A percentile compares a stretch with the other conserved stretches of the same genome.
phyloP scores from a whole-genome alignment of 768 basidiomycete genomes.

The Leccinum broughii region DNA sequence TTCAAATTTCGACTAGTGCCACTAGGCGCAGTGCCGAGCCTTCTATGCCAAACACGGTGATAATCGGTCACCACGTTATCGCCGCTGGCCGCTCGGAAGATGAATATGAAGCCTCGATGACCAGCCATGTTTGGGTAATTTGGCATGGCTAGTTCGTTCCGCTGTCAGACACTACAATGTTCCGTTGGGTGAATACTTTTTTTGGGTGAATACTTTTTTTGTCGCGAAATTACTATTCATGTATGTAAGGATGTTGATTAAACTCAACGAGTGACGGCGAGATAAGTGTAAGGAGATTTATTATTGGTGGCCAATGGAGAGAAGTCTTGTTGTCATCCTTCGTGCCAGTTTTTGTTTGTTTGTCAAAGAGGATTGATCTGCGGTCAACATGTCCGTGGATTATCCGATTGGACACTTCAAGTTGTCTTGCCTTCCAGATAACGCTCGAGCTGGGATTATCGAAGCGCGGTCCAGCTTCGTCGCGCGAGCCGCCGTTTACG shows the following conservation, averaged over 20 bases:
- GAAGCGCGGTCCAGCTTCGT: not conserved
- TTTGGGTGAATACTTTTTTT: not conserved
- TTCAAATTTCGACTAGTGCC: not conserved
- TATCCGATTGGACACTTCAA: not conserved
- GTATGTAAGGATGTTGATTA: constrained; percentile 1
- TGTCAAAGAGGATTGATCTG: not conserved
- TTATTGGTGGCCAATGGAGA: not conserved
- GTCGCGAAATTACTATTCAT: not conserved
- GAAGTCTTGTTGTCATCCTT: not conserved
- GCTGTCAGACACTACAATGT: constrained; percentile 49
- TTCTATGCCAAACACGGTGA: constrained; percentile 30
- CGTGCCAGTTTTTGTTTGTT: not conserved
- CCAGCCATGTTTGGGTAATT: constrained; percentile 35
- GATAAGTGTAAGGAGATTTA: not conserved
- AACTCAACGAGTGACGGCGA: not conserved
- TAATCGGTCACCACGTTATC: constrained; percentile 41
- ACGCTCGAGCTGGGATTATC: constrained; percentile 3
- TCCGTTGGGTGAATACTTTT: too few species aligned
- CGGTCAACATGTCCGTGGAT: constrained; percentile 1
- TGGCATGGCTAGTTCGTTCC: constrained; percentile 60
- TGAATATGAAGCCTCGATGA: constrained; percentile 59
- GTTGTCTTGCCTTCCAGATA: not conserved
- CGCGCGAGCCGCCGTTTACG: constrained; percentile 9
- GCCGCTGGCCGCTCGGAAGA: constrained; percentile 41
- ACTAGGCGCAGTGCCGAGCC: constrained; percentile 22